Evolutionary conservation across 805 yeast genomes (phyloP).

Genomic region (Barnettozyma sucrosica): DNA sequence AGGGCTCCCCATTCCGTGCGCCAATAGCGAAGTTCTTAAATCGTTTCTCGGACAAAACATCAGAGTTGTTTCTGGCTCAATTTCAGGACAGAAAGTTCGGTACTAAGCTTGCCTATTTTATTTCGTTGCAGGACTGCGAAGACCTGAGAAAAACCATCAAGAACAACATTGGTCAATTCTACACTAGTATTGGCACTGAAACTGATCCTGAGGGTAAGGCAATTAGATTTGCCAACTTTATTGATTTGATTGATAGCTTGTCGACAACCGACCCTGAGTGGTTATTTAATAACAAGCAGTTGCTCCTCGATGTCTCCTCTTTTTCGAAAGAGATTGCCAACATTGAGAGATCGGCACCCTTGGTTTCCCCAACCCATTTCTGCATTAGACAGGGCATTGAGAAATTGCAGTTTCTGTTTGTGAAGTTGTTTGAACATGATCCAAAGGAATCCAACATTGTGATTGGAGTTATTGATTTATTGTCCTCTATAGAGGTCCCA

Average conservation of each 20-base stretch:
- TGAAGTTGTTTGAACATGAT: slow-evolving; percentile 30
- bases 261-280: slow-evolving; percentile 47
- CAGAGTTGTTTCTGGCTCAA: slow-evolving; percentile 62
- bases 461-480: slow-evolving; percentile 36
- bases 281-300: slow-evolving; percentile 46
- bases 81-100: slow-evolving; percentile 59
- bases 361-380: slow-evolving; percentile 58
- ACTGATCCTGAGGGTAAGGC: slow-evolving; percentile 48
- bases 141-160: slow-evolving; percentile 54
- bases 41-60: slow-evolving; percentile 71
- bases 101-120: slow-evolving; percentile 60
- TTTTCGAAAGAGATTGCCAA: slow-evolving; percentile 39
- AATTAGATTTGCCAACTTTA: slow-evolving; percentile 63
- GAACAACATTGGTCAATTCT: slow-evolving; percentile 43
- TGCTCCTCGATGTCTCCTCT: slow-evolving; percentile 38
- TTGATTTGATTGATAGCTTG: slow-evolving; percentile 58
- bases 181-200: slow-evolving; percentile 44
- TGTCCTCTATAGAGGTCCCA: slow-evolving; percentile 41
- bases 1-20: slow-evolving; percentile 82
- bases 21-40: slow-evolving; percentile 85
- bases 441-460: slow-evolving; percentile 34
- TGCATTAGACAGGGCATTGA: slow-evolving; percentile 66
- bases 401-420: slow-evolving; percentile 49
- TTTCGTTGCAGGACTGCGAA: slow-evolving; percentile 46
- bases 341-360: slow-evolving; percentile 35